These are phyloP conservation scores for Sesbania bispinosa DNA, from an alignment of 306 rosid species.

Conservation along the genomic window DNA sequence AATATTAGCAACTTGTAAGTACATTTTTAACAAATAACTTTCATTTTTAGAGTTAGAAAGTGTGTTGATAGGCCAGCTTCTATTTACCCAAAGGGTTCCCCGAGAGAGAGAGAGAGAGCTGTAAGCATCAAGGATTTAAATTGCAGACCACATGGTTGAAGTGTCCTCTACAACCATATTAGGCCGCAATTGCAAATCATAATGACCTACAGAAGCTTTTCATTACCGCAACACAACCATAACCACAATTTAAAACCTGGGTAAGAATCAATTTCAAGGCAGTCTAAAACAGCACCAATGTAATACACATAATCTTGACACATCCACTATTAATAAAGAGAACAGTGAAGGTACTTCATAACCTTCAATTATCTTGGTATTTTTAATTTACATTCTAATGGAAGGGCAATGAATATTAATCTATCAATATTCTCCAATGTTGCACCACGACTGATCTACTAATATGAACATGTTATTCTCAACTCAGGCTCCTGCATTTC, in stretches of 20 bases:
- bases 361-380: neutral
- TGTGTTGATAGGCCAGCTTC: neutral
- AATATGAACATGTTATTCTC: constrained; percentile 7
- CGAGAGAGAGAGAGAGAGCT: too few species aligned
- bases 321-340: neutral
- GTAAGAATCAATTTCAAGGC: neutral
- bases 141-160: too few species aligned
- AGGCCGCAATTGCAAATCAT: neutral
- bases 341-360: neutral
- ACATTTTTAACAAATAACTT: neutral
- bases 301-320: neutral
- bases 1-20: neutral
- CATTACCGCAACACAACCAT: neutral
- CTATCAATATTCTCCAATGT: constrained; percentile 6
- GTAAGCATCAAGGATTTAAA: too few species aligned
- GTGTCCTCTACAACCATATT: too few species aligned
- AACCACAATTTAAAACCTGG: neutral
- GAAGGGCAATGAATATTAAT: neutral
- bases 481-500: neutral
- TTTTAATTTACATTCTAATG: neutral
- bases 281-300: neutral
- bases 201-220: neutral
- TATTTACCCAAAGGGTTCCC: neutral
- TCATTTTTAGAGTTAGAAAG: neutral
- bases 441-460: neutral